phyloP scores from a whole-genome alignment of 352 stramenopile genomes.

The Pythium vanterpoolii region DNA sequence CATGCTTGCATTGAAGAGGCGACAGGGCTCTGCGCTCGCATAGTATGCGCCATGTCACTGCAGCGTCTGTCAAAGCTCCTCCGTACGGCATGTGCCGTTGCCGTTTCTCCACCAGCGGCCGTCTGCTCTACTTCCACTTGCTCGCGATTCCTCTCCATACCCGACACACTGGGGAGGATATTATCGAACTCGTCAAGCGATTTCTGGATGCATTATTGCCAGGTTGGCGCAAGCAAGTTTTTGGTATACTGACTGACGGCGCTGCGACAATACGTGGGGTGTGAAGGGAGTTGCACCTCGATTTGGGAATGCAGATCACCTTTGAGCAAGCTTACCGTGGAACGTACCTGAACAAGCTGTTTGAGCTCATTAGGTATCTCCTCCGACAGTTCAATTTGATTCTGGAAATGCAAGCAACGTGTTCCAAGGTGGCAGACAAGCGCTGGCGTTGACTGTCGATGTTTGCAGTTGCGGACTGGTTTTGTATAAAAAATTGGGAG shows the following conservation, averaged over 20 bases:
- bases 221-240: background rate
- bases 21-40: conserved; percentile 1
- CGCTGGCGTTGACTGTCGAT: conserved; percentile 25
- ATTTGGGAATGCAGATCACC: background rate
- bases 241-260: background rate
- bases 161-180: conserved; percentile 10
- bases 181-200: background rate
- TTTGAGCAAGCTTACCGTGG: conserved; percentile 9
- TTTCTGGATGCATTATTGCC: background rate
- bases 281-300: background rate
- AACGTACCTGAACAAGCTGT: conserved; percentile 18
- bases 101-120: conserved; percentile 3
- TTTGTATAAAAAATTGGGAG: conserved; percentile 3
- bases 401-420: conserved; percentile 9
- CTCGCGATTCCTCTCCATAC: conserved; percentile 10
- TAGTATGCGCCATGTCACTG: conserved; percentile 9
- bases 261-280: background rate
- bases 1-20: background rate
- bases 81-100: conserved; percentile 1
- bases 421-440: conserved; percentile 10
- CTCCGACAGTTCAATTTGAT: conserved; percentile 5
- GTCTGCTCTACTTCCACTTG: conserved; percentile 10
- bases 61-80: background rate
- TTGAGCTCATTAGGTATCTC: conserved; percentile 16
- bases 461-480: conserved; percentile 12